These are phyloP conservation scores for Suillus hirtellus DNA, from an alignment of 768 basidiomycete species.

Conservation along the genomic window DNA sequence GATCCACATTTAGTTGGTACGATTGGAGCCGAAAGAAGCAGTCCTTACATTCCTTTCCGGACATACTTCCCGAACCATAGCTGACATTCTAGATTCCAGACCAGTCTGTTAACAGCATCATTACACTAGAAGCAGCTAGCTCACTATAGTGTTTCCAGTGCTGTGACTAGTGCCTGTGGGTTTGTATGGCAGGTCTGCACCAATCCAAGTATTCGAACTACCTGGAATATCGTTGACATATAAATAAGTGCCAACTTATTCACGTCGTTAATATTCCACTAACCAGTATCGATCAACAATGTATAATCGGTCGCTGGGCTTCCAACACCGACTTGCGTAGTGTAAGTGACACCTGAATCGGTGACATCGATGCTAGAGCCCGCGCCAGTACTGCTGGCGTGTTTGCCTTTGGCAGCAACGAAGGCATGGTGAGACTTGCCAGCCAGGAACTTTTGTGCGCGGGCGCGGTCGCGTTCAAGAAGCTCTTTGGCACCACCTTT, in stretches of 20 bases:
- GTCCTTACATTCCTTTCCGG: conserved; percentile 49
- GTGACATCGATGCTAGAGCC: conserved; percentile 48
- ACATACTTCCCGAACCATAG: conserved; percentile 56
- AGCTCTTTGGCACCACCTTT: conserved; percentile 42
- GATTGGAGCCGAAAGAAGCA: neutral
- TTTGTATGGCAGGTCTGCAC: conserved; percentile 44
- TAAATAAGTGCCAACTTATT: neutral
- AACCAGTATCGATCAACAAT: conserved; percentile 56
- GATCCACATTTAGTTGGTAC: neutral
- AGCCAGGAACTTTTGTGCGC: conserved; percentile 55
- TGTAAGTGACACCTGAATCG: conserved; percentile 57
- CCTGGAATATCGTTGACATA: conserved; percentile 21
- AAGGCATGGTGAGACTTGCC: conserved; percentile 59
- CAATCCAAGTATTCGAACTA: conserved; percentile 55
- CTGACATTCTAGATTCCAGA: conserved; percentile 41
- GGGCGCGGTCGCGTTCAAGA: conserved; percentile 48
- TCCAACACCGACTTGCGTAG: conserved; percentile 48
- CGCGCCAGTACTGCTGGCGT: conserved; percentile 17
- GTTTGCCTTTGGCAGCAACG: conserved; percentile 15
- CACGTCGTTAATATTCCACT: conserved; percentile 12
- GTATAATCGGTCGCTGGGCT: conserved; percentile 46
- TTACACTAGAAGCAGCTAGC: conserved; percentile 31
- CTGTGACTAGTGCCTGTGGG: conserved; percentile 43
- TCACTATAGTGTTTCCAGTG: conserved; percentile 35
- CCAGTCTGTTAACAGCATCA: neutral